Evolutionary conservation across 805 yeast species (phyloP).

Genomic region (Zygotorulaspora danielsina): DNA sequence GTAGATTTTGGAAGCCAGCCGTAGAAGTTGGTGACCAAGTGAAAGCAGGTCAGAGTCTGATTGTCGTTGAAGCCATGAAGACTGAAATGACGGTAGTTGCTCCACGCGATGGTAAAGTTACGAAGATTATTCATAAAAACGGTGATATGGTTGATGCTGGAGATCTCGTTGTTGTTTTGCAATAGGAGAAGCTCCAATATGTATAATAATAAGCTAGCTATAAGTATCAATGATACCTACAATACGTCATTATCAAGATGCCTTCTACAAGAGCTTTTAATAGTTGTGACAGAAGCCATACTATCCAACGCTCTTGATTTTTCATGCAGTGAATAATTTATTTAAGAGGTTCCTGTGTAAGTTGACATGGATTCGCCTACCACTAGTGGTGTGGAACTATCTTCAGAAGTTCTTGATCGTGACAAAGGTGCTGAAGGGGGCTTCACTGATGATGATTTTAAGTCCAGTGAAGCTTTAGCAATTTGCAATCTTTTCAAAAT

Average conservation of each 20-base stretch:
- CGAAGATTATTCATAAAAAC: constrained; percentile 68
- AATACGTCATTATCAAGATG: too few species aligned
- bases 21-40: constrained; percentile 76
- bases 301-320: too few species aligned
- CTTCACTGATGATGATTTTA: constrained; percentile 12
- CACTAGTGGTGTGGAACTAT: not conserved
- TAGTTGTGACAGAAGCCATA: too few species aligned
- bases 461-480: constrained; percentile 28
- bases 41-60: constrained; percentile 67
- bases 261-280: too few species aligned
- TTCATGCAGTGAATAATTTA: too few species aligned
- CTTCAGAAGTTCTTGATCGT: constrained; percentile 15
- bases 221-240: too few species aligned
- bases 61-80: constrained; percentile 97
- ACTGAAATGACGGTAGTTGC: constrained; percentile 91
- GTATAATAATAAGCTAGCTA: constrained; percentile 2
- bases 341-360: too few species aligned
- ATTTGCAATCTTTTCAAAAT: constrained; percentile 40
- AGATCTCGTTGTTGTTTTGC: constrained; percentile 75
- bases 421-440: constrained; percentile 1
- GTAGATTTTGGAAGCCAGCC: constrained; percentile 92
- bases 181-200: not conserved
- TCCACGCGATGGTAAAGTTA: constrained; percentile 64
- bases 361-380: not conserved
- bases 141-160: constrained; percentile 98